Conservation (phyloP, 768 basidiomycete species). For the Auricularia auricula-judae region DNA sequence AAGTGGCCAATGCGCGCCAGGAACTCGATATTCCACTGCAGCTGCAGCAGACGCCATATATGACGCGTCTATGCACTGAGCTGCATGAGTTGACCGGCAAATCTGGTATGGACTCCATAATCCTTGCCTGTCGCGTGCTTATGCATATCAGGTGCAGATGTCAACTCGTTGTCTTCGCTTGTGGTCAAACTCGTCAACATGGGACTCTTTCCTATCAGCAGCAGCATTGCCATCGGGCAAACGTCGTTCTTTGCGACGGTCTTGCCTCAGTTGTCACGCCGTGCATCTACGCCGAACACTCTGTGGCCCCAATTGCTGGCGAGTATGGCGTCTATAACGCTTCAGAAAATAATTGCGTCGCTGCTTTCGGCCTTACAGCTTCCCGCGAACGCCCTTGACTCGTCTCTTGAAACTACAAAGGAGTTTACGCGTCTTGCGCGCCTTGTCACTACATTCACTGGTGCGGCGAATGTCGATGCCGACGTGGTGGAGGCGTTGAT, state of each 20-base stretch:
- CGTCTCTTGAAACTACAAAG: conserved; percentile 24
- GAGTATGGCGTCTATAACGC: conserved; percentile 38
- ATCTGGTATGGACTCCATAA: background rate
- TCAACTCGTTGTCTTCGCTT: conserved; percentile 39
- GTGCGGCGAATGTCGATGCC: conserved; percentile 15
- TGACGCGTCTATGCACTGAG: conserved; percentile 39
- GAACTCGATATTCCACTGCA: conserved; percentile 27
- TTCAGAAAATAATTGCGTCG: conserved; percentile 50
- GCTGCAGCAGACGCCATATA: conserved; percentile 49
- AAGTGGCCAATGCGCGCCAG: conserved; percentile 56
- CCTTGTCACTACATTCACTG: conserved; percentile 45
- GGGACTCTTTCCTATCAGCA: conserved; percentile 44
- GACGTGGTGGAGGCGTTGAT: background rate
- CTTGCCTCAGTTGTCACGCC: conserved; percentile 36
- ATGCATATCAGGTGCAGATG: conserved; percentile 21
- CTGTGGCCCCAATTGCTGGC: conserved; percentile 40
- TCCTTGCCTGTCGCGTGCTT: conserved; percentile 4
- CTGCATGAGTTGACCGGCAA: conserved; percentile 39
- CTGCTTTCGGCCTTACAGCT: conserved; percentile 39
- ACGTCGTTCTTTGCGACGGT: conserved; percentile 57
- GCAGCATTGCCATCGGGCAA: conserved; percentile 32
- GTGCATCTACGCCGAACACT: conserved; percentile 14
- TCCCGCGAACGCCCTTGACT: conserved; percentile 21
- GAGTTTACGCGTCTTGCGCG: conserved; percentile 42
- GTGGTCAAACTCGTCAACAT: conserved; percentile 56